Conservation (phyloP, 331 rosid genomes). For the Spiraea crenata region DNA sequence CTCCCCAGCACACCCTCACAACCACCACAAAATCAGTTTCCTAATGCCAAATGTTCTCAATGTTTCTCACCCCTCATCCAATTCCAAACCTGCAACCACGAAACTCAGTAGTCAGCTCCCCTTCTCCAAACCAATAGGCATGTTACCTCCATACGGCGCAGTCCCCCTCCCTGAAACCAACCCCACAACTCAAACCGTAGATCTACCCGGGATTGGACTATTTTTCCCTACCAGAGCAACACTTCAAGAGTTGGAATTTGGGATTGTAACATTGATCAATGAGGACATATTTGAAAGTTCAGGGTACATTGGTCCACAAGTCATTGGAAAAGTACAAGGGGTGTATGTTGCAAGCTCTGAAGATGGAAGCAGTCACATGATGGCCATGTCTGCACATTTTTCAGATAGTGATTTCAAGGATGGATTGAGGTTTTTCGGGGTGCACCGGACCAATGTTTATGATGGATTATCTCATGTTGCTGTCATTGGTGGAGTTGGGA, state of each 20-base stretch:
- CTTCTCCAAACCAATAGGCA: constrained; percentile 53
- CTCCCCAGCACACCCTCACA: constrained; percentile 36
- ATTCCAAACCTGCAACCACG: constrained; percentile 32
- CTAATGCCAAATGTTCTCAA: constrained; percentile 56
- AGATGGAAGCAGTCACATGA: constrained; percentile 62
- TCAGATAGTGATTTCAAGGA: constrained; percentile 21
- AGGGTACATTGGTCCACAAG: constrained; percentile 14
- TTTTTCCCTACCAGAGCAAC: constrained; percentile 53
- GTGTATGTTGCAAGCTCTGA: constrained; percentile 57
- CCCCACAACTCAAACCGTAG: constrained; percentile 44
- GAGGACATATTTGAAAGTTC: constrained; percentile 43
- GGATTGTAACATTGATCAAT: constrained; percentile 45
- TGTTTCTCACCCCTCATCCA: constrained; percentile 15
- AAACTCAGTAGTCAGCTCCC: constrained; percentile 36
- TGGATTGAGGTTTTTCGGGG: constrained; percentile 60
- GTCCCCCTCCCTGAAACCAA: constrained; percentile 46
- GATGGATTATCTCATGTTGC: constrained; percentile 68
- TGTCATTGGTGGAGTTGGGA: constrained; percentile 80
- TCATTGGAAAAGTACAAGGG: constrained; percentile 64
- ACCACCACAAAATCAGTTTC: constrained; percentile 50
- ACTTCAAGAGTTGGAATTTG: constrained; percentile 56
- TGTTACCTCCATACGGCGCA: constrained; percentile 49
- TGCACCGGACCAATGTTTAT: constrained; percentile 41
- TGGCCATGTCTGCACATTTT: constrained; percentile 54
- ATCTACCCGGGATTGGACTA: constrained; percentile 50